A percentile compares a stretch with the other conserved stretches of the same genome.
phyloP scores from a whole-genome alignment of 2,329 filamentous ascomycete species.

The Paraphaeosphaeria sporulosa region DNA sequence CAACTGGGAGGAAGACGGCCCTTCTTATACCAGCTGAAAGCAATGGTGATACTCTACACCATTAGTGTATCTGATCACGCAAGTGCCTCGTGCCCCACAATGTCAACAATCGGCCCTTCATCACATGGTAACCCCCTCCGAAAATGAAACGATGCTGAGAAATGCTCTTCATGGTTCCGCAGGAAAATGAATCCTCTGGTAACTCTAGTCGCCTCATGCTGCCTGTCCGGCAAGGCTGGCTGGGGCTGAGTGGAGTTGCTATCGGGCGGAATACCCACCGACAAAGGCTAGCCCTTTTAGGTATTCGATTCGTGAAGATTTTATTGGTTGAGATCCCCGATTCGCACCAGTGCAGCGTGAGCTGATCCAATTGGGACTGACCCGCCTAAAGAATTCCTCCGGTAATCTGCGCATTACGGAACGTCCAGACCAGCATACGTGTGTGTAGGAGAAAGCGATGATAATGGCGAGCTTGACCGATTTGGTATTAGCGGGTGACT shows the following conservation, averaged over 20 bases:
- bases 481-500: background rate
- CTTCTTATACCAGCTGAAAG: conserved; percentile 5
- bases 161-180: background rate
- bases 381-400: background rate
- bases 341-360: background rate
- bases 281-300: conserved; percentile 1
- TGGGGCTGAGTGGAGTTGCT: background rate
- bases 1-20: background rate
- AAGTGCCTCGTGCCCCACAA: background rate
- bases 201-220: background rate
- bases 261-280: background rate
- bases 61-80: background rate
- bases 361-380: background rate
- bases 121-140: background rate
- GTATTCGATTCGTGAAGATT: conserved; percentile 4
- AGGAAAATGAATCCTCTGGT: background rate
- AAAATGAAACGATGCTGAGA: background rate
- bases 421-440: background rate
- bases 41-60: background rate
- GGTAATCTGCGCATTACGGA: background rate
- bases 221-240: background rate
- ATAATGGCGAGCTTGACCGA: background rate
- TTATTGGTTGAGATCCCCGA: background rate
- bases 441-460: background rate
- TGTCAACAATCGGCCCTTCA: background rate